Percentiles rank a stretch among this genome's conserved stretches.
These are phyloP conservation scores for Zopfia rhizophila DNA, from an alignment of 2,329 filamentous ascomycete genomes.

Conservation along the genomic window DNA sequence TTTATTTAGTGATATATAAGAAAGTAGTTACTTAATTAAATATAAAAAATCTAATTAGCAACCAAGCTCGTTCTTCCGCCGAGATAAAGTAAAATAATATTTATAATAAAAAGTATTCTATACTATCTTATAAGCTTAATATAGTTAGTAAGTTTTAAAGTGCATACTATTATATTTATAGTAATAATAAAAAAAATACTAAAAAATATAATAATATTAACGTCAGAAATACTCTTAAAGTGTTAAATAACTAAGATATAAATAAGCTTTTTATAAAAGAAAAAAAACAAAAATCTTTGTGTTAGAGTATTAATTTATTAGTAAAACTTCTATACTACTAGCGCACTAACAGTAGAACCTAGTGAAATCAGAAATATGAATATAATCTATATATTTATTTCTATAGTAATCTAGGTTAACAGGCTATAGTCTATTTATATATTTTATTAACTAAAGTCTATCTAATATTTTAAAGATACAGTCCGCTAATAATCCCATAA, in stretches of 20 bases:
- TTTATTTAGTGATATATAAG: conserved; percentile 20
- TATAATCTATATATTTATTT: conserved; percentile 4
- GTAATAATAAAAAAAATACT: conserved; percentile 7
- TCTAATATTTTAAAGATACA: background rate
- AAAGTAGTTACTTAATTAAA: conserved; percentile 10
- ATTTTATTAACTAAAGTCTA: background rate
- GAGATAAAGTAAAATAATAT: conserved; percentile 18
- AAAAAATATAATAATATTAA: conserved; percentile 2
- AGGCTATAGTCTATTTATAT: background rate
- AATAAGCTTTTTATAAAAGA: conserved; percentile 15
- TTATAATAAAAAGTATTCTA: conserved; percentile 21
- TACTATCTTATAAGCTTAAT: conserved; percentile 14
- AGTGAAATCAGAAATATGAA: conserved; percentile 4
- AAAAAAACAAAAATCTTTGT: conserved; percentile 1
- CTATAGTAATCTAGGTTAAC: too few relatives aligned
- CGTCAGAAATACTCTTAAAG: conserved; percentile 5
- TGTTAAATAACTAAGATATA: conserved; percentile 12
- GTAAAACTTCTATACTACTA: conserved; percentile 10
- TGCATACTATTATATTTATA: conserved; percentile 14
- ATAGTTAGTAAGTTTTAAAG: conserved; percentile 2
- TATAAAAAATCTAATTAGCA: conserved; percentile 7
- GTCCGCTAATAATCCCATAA: too few relatives aligned
- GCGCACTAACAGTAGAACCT: background rate
- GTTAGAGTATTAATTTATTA: conserved; percentile 3
- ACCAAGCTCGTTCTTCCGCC: conserved; percentile 20